phyloP scores from a whole-genome alignment of 2,329 filamentous ascomycete species.

The Fusarium sublunatum region DNA sequence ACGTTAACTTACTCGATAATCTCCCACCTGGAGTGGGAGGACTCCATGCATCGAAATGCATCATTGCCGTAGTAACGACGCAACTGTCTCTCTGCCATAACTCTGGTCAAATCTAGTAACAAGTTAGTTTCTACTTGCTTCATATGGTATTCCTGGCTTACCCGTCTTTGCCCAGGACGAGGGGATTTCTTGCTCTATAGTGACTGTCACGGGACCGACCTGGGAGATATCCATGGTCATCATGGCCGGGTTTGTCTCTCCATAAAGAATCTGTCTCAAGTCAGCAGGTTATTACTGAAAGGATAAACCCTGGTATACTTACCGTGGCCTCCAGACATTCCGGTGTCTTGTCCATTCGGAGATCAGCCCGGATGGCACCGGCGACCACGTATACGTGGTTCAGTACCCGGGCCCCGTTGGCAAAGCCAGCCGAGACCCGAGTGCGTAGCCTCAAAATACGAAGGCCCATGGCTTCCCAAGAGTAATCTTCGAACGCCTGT shows the following conservation, averaged over 20 bases:
- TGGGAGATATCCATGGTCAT: not conserved
- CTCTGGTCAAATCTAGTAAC: not conserved
- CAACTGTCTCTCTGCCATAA: not conserved
- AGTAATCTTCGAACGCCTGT: not conserved
- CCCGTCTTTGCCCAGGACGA: not conserved
- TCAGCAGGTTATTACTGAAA: not conserved
- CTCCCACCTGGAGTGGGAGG: not conserved
- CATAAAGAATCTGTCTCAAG: not conserved
- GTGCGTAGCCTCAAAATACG: not conserved
- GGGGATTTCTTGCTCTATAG: not conserved
- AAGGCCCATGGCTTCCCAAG: not conserved
- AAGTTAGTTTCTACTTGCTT: not conserved
- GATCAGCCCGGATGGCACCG: not conserved
- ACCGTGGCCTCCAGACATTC: not conserved
- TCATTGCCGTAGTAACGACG: not conserved
- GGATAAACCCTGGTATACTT: not conserved
- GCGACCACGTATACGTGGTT: not conserved
- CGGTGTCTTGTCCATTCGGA: not conserved
- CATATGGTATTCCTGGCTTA: not conserved
- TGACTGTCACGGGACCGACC: not conserved
- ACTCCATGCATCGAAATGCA: not conserved
- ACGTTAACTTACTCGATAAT: not conserved
- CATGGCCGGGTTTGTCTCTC: not conserved
- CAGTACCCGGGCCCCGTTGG: not conserved
- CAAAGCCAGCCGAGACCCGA: not conserved